These are phyloP conservation scores for Abrus precatorius DNA, from an alignment of 306 rosid genomes.

Conservation along the genomic window DNA sequence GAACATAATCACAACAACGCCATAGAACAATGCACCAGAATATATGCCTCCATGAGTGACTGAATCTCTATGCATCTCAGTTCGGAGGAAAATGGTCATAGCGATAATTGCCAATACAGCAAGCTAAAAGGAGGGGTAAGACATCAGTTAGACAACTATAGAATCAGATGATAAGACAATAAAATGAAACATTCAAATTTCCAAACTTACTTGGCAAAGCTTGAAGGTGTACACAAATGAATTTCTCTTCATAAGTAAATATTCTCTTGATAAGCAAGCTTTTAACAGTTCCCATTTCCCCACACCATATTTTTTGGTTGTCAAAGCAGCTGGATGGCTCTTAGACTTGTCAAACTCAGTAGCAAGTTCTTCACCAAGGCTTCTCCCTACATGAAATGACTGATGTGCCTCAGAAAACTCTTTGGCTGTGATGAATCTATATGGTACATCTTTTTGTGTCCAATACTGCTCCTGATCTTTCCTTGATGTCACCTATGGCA, in stretches of 20 bases:
- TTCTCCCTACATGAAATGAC: constrained; percentile 59
- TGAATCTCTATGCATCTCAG: constrained; percentile 67
- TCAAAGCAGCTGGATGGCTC: constrained; percentile 66
- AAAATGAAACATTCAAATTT: constrained; percentile 17
- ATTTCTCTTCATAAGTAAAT: constrained; percentile 72
- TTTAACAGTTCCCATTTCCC: constrained; percentile 57
- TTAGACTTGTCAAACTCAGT: constrained; percentile 65
- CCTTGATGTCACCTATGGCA: constrained; percentile 67
- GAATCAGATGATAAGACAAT: background rate
- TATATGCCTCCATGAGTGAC: constrained; percentile 62
- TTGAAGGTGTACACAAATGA: constrained; percentile 71
- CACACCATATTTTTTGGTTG: constrained; percentile 62
- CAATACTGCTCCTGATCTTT: constrained; percentile 75
- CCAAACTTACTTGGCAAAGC: constrained; percentile 63
- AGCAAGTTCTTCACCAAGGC: constrained; percentile 55
- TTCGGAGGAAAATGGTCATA: constrained; percentile 66
- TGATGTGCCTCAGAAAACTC: constrained; percentile 60
- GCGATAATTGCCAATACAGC: constrained; percentile 58
- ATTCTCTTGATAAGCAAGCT: constrained; percentile 71
- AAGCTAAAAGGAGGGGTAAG: constrained; percentile 44
- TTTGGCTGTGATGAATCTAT: constrained; percentile 58
- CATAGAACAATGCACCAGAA: constrained; percentile 63
- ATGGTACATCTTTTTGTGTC: constrained; percentile 58
- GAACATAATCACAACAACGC: constrained; percentile 60
- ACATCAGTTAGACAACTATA: background rate